Base-by-base conservation (phyloP, 306 rosid genomes). In the Medicago arabica region DNA sequence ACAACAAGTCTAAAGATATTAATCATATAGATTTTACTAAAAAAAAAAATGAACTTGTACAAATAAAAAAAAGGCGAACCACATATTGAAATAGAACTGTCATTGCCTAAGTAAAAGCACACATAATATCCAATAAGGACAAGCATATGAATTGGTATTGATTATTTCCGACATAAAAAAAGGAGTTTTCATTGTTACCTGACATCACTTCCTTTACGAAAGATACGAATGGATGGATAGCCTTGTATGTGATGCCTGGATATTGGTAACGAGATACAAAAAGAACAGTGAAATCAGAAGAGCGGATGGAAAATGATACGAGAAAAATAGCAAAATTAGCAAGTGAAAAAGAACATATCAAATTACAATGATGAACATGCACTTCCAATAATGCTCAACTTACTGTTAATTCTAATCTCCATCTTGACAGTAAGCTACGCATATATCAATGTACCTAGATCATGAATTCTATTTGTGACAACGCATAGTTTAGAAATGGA, bases 221-320 rank as follows among this genome's bases (percentile, higher is more conserved):
- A 96, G 82, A 96, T 92, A 76, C 99, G 99, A 77, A 96, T 88
- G 5, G 99, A 92, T 69, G 99, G 99, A 86, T 96, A 96, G 64
- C 98, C 99, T 86, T 96, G 99, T 80, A 96, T 88, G 85, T 96
- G 99, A 87, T 96, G 71, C 91, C 99, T 96, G 89, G 75, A 84
- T 74, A 83, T 76, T 71, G 40, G 67, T 62, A 43, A 61, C 23
- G 39, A 80, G 34, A 58, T 44, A 65, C 3, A 59, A 11, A 47
- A 75, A 50, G 7, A 86, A 80, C 50, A 68, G 23, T 18, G 41
- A 71, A 69, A 64, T 39, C 21, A 65, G 25, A 49, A 54, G 51
- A 64, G 80, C 34, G 4, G 53, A 18, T 28, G 55, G 44, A 62
- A 69, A 84, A 83, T 46, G 38, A 57, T 3, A n/a, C 15, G 50